Evolutionary conservation across 2,329 filamentous ascomycete genomes (phyloP).

Genomic region (Fusarium irregulare): DNA sequence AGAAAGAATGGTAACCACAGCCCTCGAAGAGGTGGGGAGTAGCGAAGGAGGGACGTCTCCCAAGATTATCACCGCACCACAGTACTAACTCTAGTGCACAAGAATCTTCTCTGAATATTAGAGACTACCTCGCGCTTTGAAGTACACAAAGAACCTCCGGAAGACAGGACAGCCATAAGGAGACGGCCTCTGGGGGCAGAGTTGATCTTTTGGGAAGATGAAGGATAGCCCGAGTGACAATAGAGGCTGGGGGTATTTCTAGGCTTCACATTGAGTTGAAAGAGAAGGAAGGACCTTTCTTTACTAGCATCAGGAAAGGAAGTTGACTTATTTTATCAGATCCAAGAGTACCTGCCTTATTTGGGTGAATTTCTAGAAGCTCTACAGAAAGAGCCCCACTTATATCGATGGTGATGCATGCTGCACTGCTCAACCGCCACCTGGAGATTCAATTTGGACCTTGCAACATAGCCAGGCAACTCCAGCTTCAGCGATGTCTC

Average conservation of each 20-base stretch:
- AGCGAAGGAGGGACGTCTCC: not conserved
- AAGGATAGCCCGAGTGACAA: not conserved
- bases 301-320: not conserved
- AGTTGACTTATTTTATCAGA: not conserved
- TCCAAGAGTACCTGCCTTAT: not conserved
- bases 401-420: conserved; percentile 4
- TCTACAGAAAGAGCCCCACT: conserved; percentile 5
- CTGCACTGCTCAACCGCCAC: conserved; percentile 8
- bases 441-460: conserved; percentile 1
- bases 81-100: not conserved
- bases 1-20: not conserved
- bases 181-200: not conserved
- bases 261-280: not conserved
- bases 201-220: not conserved
- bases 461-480: not conserved
- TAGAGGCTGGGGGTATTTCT: not conserved
- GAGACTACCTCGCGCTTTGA: not conserved
- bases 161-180: not conserved
- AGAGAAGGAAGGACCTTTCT: not conserved
- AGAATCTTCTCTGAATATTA: rapidly evolving
- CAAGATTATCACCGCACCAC: not conserved
- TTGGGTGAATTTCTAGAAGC: conserved; percentile 5
- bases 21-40: not conserved
- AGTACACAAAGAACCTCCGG: not conserved
- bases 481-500: conserved; percentile 7